Evolutionary conservation across 2,329 filamentous ascomycete genomes (phyloP), one percentile per base, ranked within the genome.

Genomic region (Trichoderma guizhouense): DNA sequence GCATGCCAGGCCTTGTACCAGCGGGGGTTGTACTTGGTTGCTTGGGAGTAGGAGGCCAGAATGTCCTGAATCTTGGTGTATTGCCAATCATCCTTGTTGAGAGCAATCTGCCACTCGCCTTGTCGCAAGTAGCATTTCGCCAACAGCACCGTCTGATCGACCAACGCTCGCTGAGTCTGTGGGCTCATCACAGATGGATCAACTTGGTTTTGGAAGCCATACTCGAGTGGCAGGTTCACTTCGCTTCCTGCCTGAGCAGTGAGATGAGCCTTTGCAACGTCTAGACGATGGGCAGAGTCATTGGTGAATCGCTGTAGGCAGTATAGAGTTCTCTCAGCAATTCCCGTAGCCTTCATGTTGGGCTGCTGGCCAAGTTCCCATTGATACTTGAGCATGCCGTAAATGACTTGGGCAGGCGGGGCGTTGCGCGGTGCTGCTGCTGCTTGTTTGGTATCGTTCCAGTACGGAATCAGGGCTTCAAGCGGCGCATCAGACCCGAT

Each of bases 1-100:
- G 96, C 93, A 82, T 99, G 96, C 96, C 96, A 99, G 8, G 97
- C 96, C 83, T 99, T 99, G 85, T 99, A 99, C 90, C 95, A 99
- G 73, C 92, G 91, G 39, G 94, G 92, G 79, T 99, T 97, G 83
- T 97, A 98, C 72, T 93, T 91, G 2, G 96, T 99, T 1, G 97
- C 97, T 72, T 95, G 92, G 21, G 91, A 91, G 81, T 98, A 99
- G 2, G 96, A 94, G n/a, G 90, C 88, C 28, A 99, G 85, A 72
- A 99, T 94, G 68, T 98, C 95, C 66, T 93, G 89, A 5, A 97
- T 93, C 75, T 93, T 91, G 9, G 93, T 92, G 74, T 93, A 90
- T 74, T 93, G 91, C 97, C 96, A 99, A 75, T 96, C 92, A 67
- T 94, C 92, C 78, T 92, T 92, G 79, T 97, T 92, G 69, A 97